Evolutionary conservation across 2,329 filamentous ascomycete genomes (phyloP), one percentile per base, ranked within the genome.

Genomic region (Beauveria brongniartii): DNA sequence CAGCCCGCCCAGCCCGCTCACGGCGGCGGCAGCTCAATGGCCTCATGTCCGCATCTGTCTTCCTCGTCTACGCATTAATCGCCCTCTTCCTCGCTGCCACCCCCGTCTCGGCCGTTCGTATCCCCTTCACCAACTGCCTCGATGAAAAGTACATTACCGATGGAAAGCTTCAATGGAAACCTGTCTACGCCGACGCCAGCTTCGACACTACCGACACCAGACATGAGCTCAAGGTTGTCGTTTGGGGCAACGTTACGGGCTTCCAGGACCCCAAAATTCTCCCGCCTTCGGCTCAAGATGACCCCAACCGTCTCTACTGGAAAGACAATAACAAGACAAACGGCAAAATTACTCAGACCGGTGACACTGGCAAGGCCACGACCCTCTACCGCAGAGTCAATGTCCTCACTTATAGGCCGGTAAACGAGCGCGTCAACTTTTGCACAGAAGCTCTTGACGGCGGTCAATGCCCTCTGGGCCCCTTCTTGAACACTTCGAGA

Each of bases 181-280:
- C 94, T 3, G 73, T 87, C 41, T 86, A 83, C 66, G 83, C 94
- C 61, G 86, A 90, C 68, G 93, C 90, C 61, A 75, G 77, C 22
- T 96, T 96, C 77, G 82, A 91, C 67, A 80, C 82, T 30, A 72
- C 77, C 16, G 76, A 82, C 64, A 72, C 82, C 5, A 80, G 77
- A 55, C 85, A 92, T 69, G 83, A 81, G 46, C 79, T 99, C 54
- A 85, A 83, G 64, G 78, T 97, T 60, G 94, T 86, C 1, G 82
- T 96, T 52, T 97, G 91, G 78, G 93, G 92, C 56, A 97, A 97
- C 73, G 91, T 97, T 34, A 90, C 88, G 9, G 94, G 94, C 52
- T 84, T 87, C 55, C 80, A 82, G 50, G 78, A 79, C 2, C 70
- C 75, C 14, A 76, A 78, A n/a, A 63, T 74, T 2, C 82, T 91